Conservation (phyloP, 352 stramenopile species). For the Blastocystis sp. region DNA sequence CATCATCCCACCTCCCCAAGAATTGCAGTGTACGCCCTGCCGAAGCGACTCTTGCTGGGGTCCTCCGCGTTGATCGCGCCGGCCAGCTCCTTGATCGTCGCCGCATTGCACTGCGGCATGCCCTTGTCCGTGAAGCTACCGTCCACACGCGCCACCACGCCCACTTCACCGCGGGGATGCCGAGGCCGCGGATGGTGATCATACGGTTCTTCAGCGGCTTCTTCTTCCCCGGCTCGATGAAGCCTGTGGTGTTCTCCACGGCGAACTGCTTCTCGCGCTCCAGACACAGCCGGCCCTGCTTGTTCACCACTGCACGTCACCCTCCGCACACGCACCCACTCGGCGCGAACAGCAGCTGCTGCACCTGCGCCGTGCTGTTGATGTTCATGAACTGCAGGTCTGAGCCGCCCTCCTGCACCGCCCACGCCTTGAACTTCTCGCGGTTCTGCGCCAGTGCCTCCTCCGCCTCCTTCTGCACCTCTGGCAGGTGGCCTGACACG, state of each 20-base stretch:
- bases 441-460: conserved; percentile 77
- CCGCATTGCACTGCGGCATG: conserved; percentile 85
- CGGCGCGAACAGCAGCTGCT: conserved; percentile 92
- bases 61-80: conserved; percentile 83
- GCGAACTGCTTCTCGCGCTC: conserved; percentile 79
- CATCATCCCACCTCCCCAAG: not conserved
- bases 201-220: conserved; percentile 72
- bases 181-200: conserved; percentile 79
- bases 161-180: conserved; percentile 82
- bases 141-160: not conserved
- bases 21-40: conserved; percentile 78
- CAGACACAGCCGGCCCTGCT: conserved; percentile 75
- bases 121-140: conserved; percentile 79
- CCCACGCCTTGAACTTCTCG: conserved; percentile 85
- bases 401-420: conserved; percentile 80
- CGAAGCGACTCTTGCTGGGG: conserved; percentile 74
- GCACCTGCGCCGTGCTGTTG: conserved; percentile 86
- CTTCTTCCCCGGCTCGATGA: conserved; percentile 72
- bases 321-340: conserved; percentile 52
- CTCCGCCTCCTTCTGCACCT: conserved; percentile 84
- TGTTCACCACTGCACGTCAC: not conserved
- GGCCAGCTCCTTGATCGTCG: conserved; percentile 88
- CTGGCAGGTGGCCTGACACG: conserved; percentile 82
- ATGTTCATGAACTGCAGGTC: conserved; percentile 92
- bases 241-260: conserved; percentile 75